phyloP scores from a whole-genome alignment of 177 flowering plant genomes.

The Vitis hybrid region DNA sequence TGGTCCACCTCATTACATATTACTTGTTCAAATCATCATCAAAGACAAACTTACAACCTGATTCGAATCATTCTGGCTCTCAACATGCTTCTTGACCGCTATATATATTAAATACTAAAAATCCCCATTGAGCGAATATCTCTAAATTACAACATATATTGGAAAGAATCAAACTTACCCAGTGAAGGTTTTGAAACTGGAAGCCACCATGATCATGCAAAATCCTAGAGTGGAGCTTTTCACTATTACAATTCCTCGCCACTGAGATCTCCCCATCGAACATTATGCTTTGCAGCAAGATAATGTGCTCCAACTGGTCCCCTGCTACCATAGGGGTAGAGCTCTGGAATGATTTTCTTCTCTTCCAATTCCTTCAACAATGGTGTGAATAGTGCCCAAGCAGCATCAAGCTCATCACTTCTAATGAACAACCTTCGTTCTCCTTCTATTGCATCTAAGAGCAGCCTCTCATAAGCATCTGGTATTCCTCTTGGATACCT shows the following conservation, averaged over 20 bases:
- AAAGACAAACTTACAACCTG: no score
- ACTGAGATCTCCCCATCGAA: conserved; percentile 74
- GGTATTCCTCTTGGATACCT: conserved; percentile 73
- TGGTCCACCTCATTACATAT: no score
- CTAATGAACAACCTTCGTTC: conserved; percentile 76
- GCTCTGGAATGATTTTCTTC: conserved; percentile 65
- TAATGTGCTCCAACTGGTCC: conserved; percentile 85
- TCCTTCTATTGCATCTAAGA: conserved; percentile 81
- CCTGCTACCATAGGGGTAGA: conserved; percentile 71
- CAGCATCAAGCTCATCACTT: conserved; percentile 90
- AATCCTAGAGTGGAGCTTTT: not conserved
- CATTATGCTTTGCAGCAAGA: conserved; percentile 75
- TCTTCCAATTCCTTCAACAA: conserved; percentile 69
- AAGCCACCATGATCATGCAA: not conserved
- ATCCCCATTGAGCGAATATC: no score
- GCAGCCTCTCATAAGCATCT: conserved; percentile 80
- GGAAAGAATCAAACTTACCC: not conserved
- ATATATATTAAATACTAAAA: no score
- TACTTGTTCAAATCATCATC: no score
- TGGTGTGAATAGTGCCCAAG: conserved; percentile 83
- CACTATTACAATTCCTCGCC: conserved; percentile 24
- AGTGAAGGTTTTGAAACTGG: not conserved
- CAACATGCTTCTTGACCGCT: no score
- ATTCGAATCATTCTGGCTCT: no score
- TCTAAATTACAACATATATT: not conserved